Conservation (phyloP, 2,329 filamentous ascomycete genomes). For the Ceratocystiopsis minuta region DNA sequence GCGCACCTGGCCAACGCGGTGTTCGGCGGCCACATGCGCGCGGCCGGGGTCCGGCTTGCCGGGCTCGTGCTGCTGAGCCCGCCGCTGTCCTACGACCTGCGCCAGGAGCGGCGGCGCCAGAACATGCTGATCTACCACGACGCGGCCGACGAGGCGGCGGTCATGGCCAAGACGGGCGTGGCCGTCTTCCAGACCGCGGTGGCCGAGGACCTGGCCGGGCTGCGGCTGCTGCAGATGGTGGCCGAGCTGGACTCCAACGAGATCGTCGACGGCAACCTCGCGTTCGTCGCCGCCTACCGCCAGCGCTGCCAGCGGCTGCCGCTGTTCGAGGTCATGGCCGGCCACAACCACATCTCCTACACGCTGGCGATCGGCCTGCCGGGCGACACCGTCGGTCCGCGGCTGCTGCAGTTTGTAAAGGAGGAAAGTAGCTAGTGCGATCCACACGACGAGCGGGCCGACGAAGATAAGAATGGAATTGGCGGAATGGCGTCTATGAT, state of each 20-base stretch:
- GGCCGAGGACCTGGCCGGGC: not conserved
- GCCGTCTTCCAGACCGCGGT: not conserved
- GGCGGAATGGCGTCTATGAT: no score
- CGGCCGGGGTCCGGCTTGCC: not conserved
- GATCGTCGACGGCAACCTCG: slow-evolving; percentile 8
- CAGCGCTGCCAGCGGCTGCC: slow-evolving; percentile 7
- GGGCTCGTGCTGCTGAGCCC: slow-evolving; percentile 7
- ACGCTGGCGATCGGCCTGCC: slow-evolving; percentile 8
- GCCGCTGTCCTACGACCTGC: slow-evolving; percentile 3
- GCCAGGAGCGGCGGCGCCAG: not conserved
- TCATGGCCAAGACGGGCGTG: not conserved
- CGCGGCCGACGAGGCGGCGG: not conserved
- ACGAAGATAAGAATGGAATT: no score
- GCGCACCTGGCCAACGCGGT: slow-evolving; percentile 6
- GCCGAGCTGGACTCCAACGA: slow-evolving; percentile 9
- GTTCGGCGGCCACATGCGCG: slow-evolving; percentile 5
- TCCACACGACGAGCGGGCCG: no score
- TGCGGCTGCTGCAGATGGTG: slow-evolving; percentile 6
- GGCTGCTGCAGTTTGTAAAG: not conserved
- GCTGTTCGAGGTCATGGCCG: slow-evolving; percentile 8
- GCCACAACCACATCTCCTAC: slow-evolving; percentile 11
- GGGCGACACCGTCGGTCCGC: not conserved
- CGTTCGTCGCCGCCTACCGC: slow-evolving; percentile 8
- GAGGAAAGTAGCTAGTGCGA: no score
- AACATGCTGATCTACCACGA: not conserved